phyloP scores from a whole-genome alignment of 23 red algal species.

The Agarophyton chilense region DNA sequence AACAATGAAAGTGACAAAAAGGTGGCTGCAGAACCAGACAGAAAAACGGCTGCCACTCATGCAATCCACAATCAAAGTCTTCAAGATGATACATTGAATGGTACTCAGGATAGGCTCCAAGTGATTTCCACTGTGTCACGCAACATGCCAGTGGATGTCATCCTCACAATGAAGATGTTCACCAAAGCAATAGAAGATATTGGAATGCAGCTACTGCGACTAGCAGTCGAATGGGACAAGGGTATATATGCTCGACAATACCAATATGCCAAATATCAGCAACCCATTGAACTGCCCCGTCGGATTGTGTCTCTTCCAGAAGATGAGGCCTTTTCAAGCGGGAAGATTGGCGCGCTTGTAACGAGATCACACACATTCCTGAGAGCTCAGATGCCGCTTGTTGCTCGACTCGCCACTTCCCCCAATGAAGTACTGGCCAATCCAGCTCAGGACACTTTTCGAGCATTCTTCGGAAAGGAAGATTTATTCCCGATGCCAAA shows the following conservation, averaged over 20 bases:
- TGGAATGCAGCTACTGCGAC: slow-evolving; percentile 5
- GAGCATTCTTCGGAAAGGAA: slow-evolving; percentile 42
- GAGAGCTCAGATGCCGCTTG: slow-evolving; percentile 24
- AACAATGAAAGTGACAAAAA: too few species aligned
- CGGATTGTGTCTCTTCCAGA: slow-evolving; percentile 40
- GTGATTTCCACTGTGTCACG: not conserved
- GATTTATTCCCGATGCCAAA: slow-evolving; percentile 46
- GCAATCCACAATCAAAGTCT: too few species aligned
- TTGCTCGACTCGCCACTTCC: slow-evolving; percentile 11
- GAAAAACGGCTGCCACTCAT: too few species aligned
- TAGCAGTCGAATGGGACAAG: slow-evolving; percentile 37
- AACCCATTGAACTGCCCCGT: not conserved
- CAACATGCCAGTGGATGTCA: slow-evolving; percentile 25
- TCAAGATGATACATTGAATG: too few species aligned
- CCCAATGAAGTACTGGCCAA: not conserved
- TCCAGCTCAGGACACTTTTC: slow-evolving; percentile 32
- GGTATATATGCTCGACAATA: slow-evolving; percentile 26
- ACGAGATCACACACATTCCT: slow-evolving; percentile 32
- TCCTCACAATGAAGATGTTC: slow-evolving; percentile 41
- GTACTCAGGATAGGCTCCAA: not conserved
- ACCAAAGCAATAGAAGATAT: slow-evolving; percentile 6
- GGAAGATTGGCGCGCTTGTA: slow-evolving; percentile 31
- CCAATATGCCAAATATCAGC: not conserved
- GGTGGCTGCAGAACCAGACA: too few species aligned
- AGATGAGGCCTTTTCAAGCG: slow-evolving; percentile 24